These are phyloP conservation scores for Phaeosphaeriaceae sp. DNA, from an alignment of 2,329 filamentous ascomycete species.

Conservation along the genomic window DNA sequence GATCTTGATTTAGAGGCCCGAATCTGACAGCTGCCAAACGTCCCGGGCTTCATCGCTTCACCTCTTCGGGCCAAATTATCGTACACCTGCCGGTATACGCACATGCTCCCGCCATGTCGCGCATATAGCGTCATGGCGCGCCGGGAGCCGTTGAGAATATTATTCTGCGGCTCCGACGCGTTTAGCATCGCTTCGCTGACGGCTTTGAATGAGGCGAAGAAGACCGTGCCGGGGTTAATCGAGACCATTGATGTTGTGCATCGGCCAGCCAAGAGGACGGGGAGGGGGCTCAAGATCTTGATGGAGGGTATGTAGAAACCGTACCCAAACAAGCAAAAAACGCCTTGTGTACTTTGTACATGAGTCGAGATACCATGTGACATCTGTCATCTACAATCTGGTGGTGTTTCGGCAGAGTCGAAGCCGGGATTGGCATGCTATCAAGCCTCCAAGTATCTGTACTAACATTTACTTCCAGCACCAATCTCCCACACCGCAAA, in stretches of 20 bases:
- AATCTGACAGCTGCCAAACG: not conserved
- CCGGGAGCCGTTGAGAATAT: slow-evolving; percentile 72
- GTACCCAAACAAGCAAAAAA: too few species aligned
- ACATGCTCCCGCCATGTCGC: not conserved
- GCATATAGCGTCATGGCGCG: not conserved
- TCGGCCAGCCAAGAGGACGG: slow-evolving; percentile 77
- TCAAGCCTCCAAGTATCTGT: not conserved
- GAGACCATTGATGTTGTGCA: slow-evolving; percentile 86
- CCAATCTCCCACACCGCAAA: slow-evolving; percentile 73
- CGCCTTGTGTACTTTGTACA: too few species aligned
- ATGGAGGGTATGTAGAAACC: slow-evolving; percentile 64
- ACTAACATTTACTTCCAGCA: slow-evolving; percentile 58
- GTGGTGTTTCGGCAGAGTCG: not conserved
- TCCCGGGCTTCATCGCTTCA: not conserved
- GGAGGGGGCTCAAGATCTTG: slow-evolving; percentile 75
- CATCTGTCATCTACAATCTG: not conserved
- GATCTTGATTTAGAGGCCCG: not conserved
- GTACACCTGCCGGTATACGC: not conserved
- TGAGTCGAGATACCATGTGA: not conserved
- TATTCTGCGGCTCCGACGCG: slow-evolving; percentile 93
- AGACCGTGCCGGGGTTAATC: slow-evolving; percentile 43
- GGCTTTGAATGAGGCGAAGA: slow-evolving; percentile 71
- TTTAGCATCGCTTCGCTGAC: slow-evolving; percentile 83
- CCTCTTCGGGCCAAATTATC: too few species aligned
- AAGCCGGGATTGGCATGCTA: not conserved